Evolutionary conservation across 371 early-diverging fungal genomes (phyloP).

Genomic region (Mortierella sp.): DNA sequence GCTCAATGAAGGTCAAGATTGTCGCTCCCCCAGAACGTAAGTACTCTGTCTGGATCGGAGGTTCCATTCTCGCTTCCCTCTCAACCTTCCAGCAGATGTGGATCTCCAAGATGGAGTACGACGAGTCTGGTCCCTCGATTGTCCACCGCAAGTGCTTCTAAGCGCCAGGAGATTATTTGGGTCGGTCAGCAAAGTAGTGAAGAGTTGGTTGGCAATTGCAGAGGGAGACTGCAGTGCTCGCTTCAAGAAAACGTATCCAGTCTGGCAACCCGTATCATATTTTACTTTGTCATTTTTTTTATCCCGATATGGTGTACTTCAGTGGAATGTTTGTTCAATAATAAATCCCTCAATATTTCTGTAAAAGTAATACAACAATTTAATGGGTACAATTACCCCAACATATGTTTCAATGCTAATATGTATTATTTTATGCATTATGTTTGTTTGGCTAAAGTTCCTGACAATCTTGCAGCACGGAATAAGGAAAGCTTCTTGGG

Average conservation of each 20-base stretch:
- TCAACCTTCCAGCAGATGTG: conserved; percentile 78
- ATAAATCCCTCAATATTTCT: neutral
- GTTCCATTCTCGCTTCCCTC: conserved; percentile 92
- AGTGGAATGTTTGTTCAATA: conserved; percentile 9
- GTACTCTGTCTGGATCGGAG: conserved; percentile 98
- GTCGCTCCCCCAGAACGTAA: conserved; percentile 98
- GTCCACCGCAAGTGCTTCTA: conserved; percentile 99
- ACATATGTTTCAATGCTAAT: no score
- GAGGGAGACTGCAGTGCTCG: neutral
- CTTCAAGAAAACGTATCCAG: conserved; percentile 2
- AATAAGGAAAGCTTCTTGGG: conserved; percentile 52
- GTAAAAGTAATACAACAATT: neutral
- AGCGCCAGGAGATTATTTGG: conserved; percentile 31
- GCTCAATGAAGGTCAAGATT: conserved; percentile 95
- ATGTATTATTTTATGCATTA: neutral
- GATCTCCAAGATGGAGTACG: conserved; percentile 93
- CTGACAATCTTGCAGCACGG: conserved; percentile 47
- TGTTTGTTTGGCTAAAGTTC: conserved; percentile 44
- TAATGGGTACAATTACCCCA: no score
- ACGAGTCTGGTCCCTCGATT: conserved; percentile 97
- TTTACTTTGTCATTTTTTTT: neutral
- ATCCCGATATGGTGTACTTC: neutral
- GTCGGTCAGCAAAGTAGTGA: neutral
- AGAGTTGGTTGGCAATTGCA: neutral
- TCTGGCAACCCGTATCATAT: conserved; percentile 7